These are phyloP conservation scores for Gnaphalium uliginosum DNA, from an alignment of 129 eudicot genomes.

Conservation along the genomic window DNA sequence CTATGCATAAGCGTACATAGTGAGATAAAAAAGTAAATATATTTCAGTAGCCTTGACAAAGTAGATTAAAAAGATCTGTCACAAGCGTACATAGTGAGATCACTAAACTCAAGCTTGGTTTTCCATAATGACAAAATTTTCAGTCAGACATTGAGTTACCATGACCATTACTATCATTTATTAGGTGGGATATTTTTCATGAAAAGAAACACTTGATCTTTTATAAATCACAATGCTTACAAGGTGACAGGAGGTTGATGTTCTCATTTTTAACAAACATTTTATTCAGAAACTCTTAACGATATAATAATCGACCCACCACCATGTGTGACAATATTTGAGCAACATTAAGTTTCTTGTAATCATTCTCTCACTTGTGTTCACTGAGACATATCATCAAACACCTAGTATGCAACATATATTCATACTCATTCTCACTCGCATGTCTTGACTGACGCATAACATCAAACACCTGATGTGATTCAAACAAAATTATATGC, in stretches of 20 bases:
- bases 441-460: not conserved
- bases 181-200: not conserved
- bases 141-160: not conserved
- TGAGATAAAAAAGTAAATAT: not conserved
- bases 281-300: too few relatives aligned
- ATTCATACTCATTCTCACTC: not conserved
- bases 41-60: slow-evolving; percentile 7
- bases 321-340: not conserved
- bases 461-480: slow-evolving; percentile 18
- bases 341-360: not conserved
- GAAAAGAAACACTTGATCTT: not conserved
- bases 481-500: not conserved
- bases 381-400: slow-evolving; percentile 14
- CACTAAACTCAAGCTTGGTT: not conserved
- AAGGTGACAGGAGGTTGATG: not conserved
- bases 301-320: not conserved
- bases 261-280: too few relatives aligned
- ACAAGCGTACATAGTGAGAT: not conserved
- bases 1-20: not conserved
- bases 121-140: not conserved
- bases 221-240: not conserved
- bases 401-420: not conserved
- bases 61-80: slow-evolving; percentile 4
- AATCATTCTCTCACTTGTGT: not conserved
- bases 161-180: not conserved